Conservation (phyloP, 352 stramenopile species). For the Globisporangium cederbergense region DNA sequence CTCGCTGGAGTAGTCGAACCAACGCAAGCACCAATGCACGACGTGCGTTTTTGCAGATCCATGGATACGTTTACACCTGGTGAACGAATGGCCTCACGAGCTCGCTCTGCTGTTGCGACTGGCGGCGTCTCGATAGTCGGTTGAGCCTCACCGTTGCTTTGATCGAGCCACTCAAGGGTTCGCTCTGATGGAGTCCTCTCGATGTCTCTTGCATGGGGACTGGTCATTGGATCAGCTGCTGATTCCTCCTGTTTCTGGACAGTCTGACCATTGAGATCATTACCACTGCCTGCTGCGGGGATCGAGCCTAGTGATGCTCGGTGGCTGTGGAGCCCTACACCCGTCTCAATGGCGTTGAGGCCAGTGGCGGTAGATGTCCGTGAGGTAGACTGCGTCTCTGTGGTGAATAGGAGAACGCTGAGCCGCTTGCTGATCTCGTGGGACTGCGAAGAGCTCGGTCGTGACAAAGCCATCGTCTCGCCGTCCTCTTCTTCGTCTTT, state of each 20-base stretch:
- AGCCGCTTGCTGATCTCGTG: not conserved
- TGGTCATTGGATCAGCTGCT: no score
- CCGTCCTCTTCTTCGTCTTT: not conserved
- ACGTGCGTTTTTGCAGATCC: slow-evolving; percentile 9
- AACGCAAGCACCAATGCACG: slow-evolving; percentile 4
- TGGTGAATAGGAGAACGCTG: not conserved
- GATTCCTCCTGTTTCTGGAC: no score
- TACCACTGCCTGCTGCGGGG: not conserved
- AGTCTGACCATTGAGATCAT: not conserved
- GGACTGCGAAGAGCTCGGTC: not conserved
- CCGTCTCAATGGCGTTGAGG: no score
- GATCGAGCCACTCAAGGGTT: not conserved
- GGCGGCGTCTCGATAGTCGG: not conserved
- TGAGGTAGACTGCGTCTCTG: not conserved
- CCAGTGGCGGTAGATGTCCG: not conserved
- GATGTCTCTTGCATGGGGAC: no score
- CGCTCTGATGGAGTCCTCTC: not conserved
- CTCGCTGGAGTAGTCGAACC: not conserved
- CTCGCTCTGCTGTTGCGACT: not conserved
- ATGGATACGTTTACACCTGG: not conserved
- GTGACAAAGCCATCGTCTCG: not conserved
- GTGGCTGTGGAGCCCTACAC: no score
- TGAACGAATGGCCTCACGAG: not conserved
- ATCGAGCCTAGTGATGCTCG: no score
- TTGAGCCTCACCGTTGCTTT: not conserved